Base-by-base conservation (phyloP, 2,329 filamentous ascomycete genomes). In the Thelonectria rubi region DNA sequence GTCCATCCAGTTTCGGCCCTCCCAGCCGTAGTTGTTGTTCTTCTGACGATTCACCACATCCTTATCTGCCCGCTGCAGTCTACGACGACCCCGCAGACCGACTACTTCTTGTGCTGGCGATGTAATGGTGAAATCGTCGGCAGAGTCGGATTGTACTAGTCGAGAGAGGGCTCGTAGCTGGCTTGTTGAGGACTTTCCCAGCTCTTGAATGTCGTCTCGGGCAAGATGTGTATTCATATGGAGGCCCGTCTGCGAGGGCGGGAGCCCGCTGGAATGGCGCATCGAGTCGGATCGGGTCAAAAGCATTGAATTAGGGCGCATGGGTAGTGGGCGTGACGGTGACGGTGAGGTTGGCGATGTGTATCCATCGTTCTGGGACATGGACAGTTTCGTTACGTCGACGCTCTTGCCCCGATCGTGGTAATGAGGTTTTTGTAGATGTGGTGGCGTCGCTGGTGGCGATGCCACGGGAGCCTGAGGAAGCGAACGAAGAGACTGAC, bases 1-100 rank as follows among this genome's bases (percentile, higher is more conserved):
- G 76, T 99, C 95, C 94, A 99, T 99, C 95, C 95, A 99, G 75
- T 94, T 97, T 51, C 91, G 87, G 18, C 89, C 89, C 65, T 92
- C 88, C 90, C 93, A 95, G 50, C 88, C 86, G 67, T 90, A 92
- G 24, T 78, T 82, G 58, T 80, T 81, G 6, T 72, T 75, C 65
- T 81, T 81, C 64, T 83, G 79, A 45, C 82, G 78, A 20, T 81
- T 80, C 21, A 75, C 77, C 37, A 79, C 78, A 17, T 79, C 79
- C 67, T 84, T 87, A 64, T 86, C 86, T 24, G 86, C 85, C 65
- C 93, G 85, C 77, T 97, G 95, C 55, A 99, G 79, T 69, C 88
- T 89, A 64, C 94, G 86, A 52, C 96, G 88, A 18, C 95, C 94
- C 66, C 93, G 89, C 43, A 99, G 81, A 39, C 95, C 95, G 18